Evolutionary conservation across 164 flowering plant species (phyloP), one percentile per base, ranked within the genome.

Genomic region (Liquidambar formosana): DNA sequence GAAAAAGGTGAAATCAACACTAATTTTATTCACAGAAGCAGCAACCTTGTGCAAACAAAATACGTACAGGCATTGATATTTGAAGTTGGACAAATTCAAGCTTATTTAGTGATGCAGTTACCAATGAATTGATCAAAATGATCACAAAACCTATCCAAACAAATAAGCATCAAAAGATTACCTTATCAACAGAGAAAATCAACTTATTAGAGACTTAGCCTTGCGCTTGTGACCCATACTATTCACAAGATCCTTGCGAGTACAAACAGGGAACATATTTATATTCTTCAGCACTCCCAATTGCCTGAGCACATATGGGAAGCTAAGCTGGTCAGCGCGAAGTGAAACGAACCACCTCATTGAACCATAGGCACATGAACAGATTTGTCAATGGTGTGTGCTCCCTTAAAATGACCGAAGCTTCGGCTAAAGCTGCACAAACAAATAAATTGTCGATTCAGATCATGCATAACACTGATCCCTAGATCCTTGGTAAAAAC

Each of bases 291-390:
- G 77, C 25, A 77, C 80, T 49, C 82, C 86, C 76, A 91, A 70
- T 63, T 84, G 86, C 90, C 98, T 83, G 10, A 89, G 83, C 27
- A 91, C 97, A 68, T 85, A 96, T 16, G 99, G 99, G 68, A 96
- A 96, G 76, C 99, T 96, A 25, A 96, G 86, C 73, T 93, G 97
- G 79, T 93, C 99, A 27, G n/a, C 98, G 80, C 0, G 99, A 93
- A 51, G 99, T 93, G 74, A 91, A 96, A 1, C 97, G 90, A 51
- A 93, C 98, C 46, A 88, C 98, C 83, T 96, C 99, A 78, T 93
- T 93, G 71, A 96, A 96, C 99, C 99, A 96, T 22, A 90, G 85
- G 83, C 98, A 96, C 96, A 84, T 93, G 71, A 96, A 79, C 71
- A 91, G 68, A 75, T 96, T 93, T 13, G 95, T 86, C 74, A 81